A percentile compares a stretch with the other conserved stretches of the same genome.
Evolutionary conservation across 345 rosid genomes (phyloP).

Genomic region (Eucalyptus sp.): DNA sequence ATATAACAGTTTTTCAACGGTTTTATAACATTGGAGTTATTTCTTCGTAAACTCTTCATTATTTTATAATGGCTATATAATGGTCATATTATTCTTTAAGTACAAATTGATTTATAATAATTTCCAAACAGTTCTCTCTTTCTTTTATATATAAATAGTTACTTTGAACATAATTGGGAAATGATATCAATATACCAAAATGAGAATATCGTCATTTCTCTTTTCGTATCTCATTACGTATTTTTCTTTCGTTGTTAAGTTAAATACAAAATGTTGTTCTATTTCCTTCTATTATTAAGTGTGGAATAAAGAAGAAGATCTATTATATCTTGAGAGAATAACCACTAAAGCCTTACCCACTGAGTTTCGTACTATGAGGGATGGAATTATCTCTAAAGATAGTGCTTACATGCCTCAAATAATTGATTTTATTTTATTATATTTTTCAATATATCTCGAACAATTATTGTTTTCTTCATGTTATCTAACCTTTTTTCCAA

Average conservation of each 20-base stretch:
- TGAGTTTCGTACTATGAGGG: too few relatives aligned
- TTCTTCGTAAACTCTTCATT: neutral
- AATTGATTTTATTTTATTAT: too few relatives aligned
- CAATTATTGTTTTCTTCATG: too few relatives aligned
- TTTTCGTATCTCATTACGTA: neutral
- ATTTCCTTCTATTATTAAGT: neutral
- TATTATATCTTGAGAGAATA: too few relatives aligned
- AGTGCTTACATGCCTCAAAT: too few relatives aligned
- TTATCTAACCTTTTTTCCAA: too few relatives aligned
- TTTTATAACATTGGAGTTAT: too few relatives aligned
- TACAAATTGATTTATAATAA: neutral
- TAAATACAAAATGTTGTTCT: neutral
- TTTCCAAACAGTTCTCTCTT: neutral
- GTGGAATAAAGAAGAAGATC: too few relatives aligned
- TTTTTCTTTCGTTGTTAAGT: neutral
- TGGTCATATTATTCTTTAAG: neutral
- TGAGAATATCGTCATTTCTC: too few relatives aligned
- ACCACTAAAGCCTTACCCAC: rapidly evolving
- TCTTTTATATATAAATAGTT: neutral
- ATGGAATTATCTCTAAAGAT: too few relatives aligned
- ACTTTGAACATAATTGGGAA: neutral
- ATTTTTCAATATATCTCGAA: too few relatives aligned
- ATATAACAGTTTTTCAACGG: too few relatives aligned
- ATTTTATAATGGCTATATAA: neutral
- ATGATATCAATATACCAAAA: neutral